These are phyloP conservation scores for Plicaturopsis crispa DNA, from an alignment of 768 basidiomycete genomes.

Conservation along the genomic window DNA sequence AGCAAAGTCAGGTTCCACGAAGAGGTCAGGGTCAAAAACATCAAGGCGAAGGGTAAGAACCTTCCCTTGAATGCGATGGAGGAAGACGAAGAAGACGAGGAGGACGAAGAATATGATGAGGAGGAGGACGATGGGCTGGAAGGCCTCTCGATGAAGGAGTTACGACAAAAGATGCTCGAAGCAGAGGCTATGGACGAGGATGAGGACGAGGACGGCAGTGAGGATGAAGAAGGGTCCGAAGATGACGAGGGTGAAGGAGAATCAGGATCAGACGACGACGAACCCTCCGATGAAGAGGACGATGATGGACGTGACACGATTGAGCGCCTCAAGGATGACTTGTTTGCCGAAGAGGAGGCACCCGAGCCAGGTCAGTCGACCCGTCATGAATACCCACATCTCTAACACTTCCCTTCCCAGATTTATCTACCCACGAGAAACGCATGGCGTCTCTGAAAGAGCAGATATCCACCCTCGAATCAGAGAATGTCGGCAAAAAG, in stretches of 20 bases:
- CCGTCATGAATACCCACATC: neutral
- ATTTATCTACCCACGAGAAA: slow-evolving; percentile 73
- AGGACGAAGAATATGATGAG: slow-evolving; percentile 32
- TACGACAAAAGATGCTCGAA: slow-evolving; percentile 18
- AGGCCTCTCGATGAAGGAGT: slow-evolving; percentile 13
- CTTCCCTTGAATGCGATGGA: slow-evolving; percentile 39
- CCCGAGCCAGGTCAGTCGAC: slow-evolving; percentile 14
- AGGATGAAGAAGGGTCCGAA: slow-evolving; percentile 21
- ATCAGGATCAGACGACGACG: slow-evolving; percentile 11
- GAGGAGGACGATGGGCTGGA: slow-evolving; percentile 19
- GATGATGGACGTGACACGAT: slow-evolving; percentile 41
- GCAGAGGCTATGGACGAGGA: slow-evolving; percentile 22
- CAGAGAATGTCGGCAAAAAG: slow-evolving; percentile 82
- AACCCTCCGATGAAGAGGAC: slow-evolving; percentile 17
- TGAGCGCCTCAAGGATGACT: slow-evolving; percentile 64
- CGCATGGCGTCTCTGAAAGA: slow-evolving; percentile 65
- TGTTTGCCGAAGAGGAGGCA: slow-evolving; percentile 71
- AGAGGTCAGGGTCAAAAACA: slow-evolving; percentile 74
- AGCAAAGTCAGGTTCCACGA: slow-evolving; percentile 74
- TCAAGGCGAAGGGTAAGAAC: slow-evolving; percentile 65
- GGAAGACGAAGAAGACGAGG: slow-evolving; percentile 24
- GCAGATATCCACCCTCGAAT: slow-evolving; percentile 78
- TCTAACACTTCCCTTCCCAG: slow-evolving; percentile 18
- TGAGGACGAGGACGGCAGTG: slow-evolving; percentile 20
- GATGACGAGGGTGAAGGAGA: slow-evolving; percentile 23